Percentiles rank a stretch among this genome's conserved stretches.
Evolutionary conservation across 1,284 basidiomycete species (phyloP).

Genomic region (Megacollybia platyphylla): DNA sequence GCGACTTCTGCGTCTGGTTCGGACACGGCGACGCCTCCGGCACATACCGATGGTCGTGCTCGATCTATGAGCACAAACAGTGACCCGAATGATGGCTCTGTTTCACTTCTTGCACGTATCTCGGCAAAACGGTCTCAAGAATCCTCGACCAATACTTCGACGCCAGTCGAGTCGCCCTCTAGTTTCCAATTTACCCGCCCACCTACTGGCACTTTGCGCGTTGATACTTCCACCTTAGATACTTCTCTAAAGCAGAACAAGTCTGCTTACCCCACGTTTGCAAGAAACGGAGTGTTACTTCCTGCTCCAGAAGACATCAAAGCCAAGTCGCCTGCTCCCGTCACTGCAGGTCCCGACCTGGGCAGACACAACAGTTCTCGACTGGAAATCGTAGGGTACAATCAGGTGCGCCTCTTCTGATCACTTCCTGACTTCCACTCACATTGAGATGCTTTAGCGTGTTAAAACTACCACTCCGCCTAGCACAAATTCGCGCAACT

Average conservation of each 20-base stretch:
- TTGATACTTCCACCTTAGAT: constrained; percentile 59
- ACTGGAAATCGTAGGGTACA: constrained; percentile 58
- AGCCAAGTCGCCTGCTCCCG: constrained; percentile 61
- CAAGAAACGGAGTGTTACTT: constrained; percentile 58
- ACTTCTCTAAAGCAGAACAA: constrained; percentile 64
- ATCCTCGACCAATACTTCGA: constrained; percentile 19
- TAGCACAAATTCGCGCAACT: constrained; percentile 50
- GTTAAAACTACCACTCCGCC: constrained; percentile 28
- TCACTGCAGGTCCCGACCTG: constrained; percentile 72
- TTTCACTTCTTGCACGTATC: constrained; percentile 65
- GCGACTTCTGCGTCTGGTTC: constrained; percentile 20
- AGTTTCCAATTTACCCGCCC: constrained; percentile 47
- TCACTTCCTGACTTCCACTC: constrained; percentile 5
- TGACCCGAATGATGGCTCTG: constrained; percentile 58
- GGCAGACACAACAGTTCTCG: constrained; percentile 59
- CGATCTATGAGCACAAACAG: constrained; percentile 64
- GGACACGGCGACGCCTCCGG: constrained; percentile 34
- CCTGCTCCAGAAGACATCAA: constrained; percentile 45
- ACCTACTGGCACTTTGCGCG: constrained; percentile 50
- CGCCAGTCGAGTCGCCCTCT: constrained; percentile 29
- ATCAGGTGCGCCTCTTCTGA: constrained; percentile 33
- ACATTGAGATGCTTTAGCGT: constrained; percentile 21
- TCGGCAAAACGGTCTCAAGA: constrained; percentile 51
- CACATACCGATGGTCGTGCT: constrained; percentile 46
- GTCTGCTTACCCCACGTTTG: constrained; percentile 68